Evolutionary conservation across 805 yeast species (phyloP).

Genomic region (Ogataea dorogensis): DNA sequence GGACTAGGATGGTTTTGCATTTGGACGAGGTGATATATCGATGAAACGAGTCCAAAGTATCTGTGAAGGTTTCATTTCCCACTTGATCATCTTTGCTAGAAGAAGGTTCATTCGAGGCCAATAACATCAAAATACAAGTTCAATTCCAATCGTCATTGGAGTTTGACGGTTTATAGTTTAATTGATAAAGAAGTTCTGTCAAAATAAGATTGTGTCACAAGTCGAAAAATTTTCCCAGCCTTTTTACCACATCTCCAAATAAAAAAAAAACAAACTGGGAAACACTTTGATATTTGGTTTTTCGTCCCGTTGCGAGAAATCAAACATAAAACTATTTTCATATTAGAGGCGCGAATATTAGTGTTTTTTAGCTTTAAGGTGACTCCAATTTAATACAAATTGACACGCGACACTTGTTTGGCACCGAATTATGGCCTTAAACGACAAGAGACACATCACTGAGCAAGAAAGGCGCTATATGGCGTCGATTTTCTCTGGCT

Average conservation of each 20-base stretch:
- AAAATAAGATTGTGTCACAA: constrained; percentile 11
- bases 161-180: neutral
- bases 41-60: constrained; percentile 41
- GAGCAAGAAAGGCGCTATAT: constrained; percentile 22
- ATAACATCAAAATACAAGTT: too few species aligned
- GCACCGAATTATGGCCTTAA: constrained; percentile 16
- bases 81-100: too few species aligned
- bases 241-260: too few species aligned
- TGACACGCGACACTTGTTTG: too few species aligned
- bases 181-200: constrained; percentile 7
- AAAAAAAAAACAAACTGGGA: constrained; percentile 9
- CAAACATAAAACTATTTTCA: constrained; percentile 6
- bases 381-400: too few species aligned
- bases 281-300: constrained; percentile 6
- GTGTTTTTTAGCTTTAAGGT: too few species aligned
- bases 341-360: constrained; percentile 1
- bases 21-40: constrained; percentile 32
- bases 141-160: too few species aligned
- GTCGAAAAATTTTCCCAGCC: constrained; percentile 12
- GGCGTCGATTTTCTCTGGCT: constrained; percentile 16
- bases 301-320: constrained; percentile 10
- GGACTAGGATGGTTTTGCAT: constrained; percentile 53
- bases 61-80: too few species aligned
- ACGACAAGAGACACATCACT: constrained; percentile 12
- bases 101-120: too few species aligned